These are phyloP conservation scores for Tricholoma saponaceum DNA, from an alignment of 768 basidiomycete genomes.

Conservation along the genomic window DNA sequence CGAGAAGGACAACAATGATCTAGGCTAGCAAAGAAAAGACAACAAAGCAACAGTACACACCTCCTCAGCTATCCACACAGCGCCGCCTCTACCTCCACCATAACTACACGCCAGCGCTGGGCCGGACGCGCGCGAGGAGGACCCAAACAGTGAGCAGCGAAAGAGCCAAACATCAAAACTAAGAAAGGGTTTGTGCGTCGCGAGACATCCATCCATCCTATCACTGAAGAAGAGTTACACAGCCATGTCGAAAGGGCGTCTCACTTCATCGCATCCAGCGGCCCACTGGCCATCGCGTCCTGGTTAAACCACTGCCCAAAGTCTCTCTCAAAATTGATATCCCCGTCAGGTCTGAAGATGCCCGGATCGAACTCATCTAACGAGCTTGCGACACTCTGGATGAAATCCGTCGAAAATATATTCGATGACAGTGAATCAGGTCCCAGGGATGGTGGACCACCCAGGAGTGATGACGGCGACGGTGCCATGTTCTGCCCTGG, in stretches of 20 bases:
- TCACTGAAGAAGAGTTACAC: neutral
- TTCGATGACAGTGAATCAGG: slow-evolving; percentile 7
- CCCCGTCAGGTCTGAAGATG: slow-evolving; percentile 41
- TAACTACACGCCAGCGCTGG: neutral
- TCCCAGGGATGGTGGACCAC: slow-evolving; percentile 13
- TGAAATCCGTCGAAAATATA: slow-evolving; percentile 38
- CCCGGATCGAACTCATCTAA: slow-evolving; percentile 39
- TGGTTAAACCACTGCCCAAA: slow-evolving; percentile 76
- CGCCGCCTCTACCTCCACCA: neutral
- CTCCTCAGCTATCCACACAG: neutral
- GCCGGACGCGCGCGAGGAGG: neutral
- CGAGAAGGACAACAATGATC: slow-evolving; percentile 4
- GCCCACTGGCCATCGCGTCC: slow-evolving; percentile 25
- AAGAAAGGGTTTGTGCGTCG: neutral
- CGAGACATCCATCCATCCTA: neutral
- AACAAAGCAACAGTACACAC: slow-evolving; percentile 1
- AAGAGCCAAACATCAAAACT: neutral
- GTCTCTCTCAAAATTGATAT: slow-evolving; percentile 67
- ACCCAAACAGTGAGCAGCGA: neutral
- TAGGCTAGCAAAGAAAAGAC: neutral
- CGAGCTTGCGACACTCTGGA: slow-evolving; percentile 35
- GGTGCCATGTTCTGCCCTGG: slow-evolving; percentile 20
- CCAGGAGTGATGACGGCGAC: slow-evolving; percentile 24
- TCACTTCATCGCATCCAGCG: slow-evolving; percentile 14
- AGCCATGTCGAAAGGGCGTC: neutral